A percentile compares a stretch with the other conserved stretches of the same genome.
phyloP scores from a whole-genome alignment of 805 yeast species.

The Wickerhamomyces chaumierensis region DNA sequence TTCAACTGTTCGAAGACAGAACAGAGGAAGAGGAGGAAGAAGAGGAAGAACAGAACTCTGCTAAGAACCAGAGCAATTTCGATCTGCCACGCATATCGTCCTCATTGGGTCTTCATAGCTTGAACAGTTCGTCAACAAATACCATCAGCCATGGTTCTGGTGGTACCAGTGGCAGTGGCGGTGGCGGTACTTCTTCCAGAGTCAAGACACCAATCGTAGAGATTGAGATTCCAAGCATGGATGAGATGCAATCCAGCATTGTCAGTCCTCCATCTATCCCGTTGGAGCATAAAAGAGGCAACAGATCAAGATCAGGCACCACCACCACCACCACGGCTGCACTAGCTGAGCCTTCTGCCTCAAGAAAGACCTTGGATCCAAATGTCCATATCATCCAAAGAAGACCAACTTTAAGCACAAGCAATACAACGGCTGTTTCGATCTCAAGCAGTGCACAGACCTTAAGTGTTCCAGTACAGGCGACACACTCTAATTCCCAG shows the following conservation, averaged over 20 bases:
- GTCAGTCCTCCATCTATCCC: neutral
- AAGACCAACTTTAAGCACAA: conserved; percentile 12
- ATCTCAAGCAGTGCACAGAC: neutral
- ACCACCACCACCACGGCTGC: neutral
- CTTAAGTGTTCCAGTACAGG: neutral
- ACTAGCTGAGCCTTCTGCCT: conserved; percentile 3
- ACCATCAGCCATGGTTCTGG: neutral
- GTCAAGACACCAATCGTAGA: conserved; percentile 47
- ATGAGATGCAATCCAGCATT: conserved; percentile 18
- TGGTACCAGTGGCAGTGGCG: no score
- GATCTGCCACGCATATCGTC: no score
- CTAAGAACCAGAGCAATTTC: neutral
- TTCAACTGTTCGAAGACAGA: conserved; percentile 55
- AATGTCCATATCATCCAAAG: conserved; percentile 5
- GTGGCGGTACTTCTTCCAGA: no score
- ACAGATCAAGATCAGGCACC: conserved; percentile 19
- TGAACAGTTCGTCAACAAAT: conserved; percentile 6
- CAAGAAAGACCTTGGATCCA: conserved; percentile 14
- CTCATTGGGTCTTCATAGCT: conserved; percentile 10
- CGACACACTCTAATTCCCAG: conserved; percentile 9
- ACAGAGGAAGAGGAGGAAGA: conserved; percentile 21
- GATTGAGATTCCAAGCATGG: conserved; percentile 64
- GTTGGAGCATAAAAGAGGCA: conserved; percentile 3
- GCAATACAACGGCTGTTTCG: conserved; percentile 5
- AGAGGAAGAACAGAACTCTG: conserved; percentile 1